These are phyloP conservation scores for Penicillium occitanis DNA, from an alignment of 2,329 filamentous ascomycete species.

Conservation along the genomic window DNA sequence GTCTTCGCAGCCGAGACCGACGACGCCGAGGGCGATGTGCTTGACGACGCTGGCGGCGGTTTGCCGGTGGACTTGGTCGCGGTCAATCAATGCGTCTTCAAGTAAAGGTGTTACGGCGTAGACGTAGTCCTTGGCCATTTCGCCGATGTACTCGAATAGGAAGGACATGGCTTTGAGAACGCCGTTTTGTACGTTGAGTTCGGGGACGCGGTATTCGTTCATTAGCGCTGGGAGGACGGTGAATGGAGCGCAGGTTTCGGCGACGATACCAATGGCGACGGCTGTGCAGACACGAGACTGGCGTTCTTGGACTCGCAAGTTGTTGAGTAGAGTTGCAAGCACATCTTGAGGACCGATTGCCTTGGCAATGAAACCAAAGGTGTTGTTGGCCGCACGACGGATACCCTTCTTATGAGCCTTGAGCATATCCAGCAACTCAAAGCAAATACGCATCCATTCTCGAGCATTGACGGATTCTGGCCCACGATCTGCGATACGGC, in stretches of 20 bases:
- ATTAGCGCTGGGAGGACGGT: slow-evolving; percentile 97
- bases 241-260: slow-evolving; percentile 96
- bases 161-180: slow-evolving; percentile 96
- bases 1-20: slow-evolving; percentile 94
- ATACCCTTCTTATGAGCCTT: slow-evolving; percentile 99
- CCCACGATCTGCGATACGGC: slow-evolving; percentile 94
- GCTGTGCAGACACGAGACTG: slow-evolving; percentile 98
- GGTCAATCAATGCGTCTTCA: slow-evolving; percentile 94
- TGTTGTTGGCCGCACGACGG: slow-evolving; percentile 96
- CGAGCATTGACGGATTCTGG: slow-evolving; percentile 94
- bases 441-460: slow-evolving; percentile 99
- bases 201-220: slow-evolving; percentile 98
- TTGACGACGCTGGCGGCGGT: slow-evolving; percentile 96
- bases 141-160: slow-evolving; percentile 98
- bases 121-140: slow-evolving; percentile 99
- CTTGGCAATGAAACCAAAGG: slow-evolving; percentile 98
- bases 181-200: slow-evolving; percentile 98
- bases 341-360: slow-evolving; percentile 98
- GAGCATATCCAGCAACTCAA: slow-evolving; percentile 97
- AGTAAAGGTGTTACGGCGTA: slow-evolving; percentile 95
- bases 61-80: slow-evolving; percentile 96
- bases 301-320: slow-evolving; percentile 92
- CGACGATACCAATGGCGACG: slow-evolving; percentile 96
- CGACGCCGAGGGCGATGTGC: slow-evolving; percentile 95
- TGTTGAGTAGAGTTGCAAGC: slow-evolving; percentile 91